Base-by-base conservation (phyloP, 345 rosid genomes). In the Salix koriyanagi region DNA sequence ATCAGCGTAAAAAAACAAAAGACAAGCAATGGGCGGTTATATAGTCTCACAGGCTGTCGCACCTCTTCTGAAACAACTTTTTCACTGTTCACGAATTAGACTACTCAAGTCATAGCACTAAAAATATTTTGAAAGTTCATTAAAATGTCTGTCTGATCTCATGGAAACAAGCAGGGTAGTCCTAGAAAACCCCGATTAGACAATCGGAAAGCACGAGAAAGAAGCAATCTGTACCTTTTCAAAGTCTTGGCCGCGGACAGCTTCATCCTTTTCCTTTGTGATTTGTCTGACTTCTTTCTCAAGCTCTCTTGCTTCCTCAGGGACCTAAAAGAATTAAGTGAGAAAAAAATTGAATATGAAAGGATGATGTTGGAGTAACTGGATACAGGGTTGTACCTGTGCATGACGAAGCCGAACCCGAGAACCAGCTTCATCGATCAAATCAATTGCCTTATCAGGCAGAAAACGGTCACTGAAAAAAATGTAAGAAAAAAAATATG, bases 401-500 rank as follows among this genome's bases (percentile, higher is more conserved):
- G 93, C 97, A 83, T 96, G 97, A 76, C 91, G 96, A 78, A 96
- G 94, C 44, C 97, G 90, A 83, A 96, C 99, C 42, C 99, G 92
- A 84, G 99, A 96, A 73, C 99, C 99, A 78, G 98, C 99, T 88
- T 96, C 99, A 88, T 96, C 98, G 64, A 96, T 87, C 95, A 96
- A 87, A 82, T 96, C 99, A 68, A 96, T 96, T 8, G 99, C 99
- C 87, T 96, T 96, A 78, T 96, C 98, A 8, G 99, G 99, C 62
- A 96, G 92, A 84, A 96, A 96, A 36, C 97, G 97, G 76, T 94
- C 98, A 89, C 99, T 96, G 84, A 36, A 81, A 71, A 14, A 65
- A 62, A 46, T 58, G 65, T 12, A 70, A 42, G 23, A 18, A 39
- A 67, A 50, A 34, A 23, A 61, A 8, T 36, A 37, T 61, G 12